These are phyloP conservation scores for Glycine tomentella DNA, from an alignment of 306 rosid species.

Conservation along the genomic window DNA sequence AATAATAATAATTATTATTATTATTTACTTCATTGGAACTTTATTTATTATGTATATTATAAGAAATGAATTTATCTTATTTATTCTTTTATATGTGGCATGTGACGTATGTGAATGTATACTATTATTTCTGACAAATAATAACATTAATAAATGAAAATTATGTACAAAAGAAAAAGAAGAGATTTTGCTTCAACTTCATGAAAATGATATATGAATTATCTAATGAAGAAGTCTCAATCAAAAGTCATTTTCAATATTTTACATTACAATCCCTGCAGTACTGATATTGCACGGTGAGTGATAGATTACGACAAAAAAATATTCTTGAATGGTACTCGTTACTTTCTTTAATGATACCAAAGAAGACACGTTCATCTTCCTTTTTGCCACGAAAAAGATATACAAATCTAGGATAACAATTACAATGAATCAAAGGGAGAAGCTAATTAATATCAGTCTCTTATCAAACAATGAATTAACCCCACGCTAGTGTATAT, in stretches of 20 bases:
- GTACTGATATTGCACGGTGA: background rate
- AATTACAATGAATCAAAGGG: constrained; percentile 13
- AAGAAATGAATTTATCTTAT: no score
- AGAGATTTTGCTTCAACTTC: background rate
- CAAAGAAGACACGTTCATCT: constrained; percentile 3
- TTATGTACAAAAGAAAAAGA: background rate
- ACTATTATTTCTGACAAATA: background rate
- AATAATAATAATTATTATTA: no score
- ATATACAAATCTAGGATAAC: background rate
- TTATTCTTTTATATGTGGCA: no score
- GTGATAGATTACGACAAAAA: constrained; percentile 24
- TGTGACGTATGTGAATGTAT: no score
- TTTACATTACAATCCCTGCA: background rate
- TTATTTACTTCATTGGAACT: no score
- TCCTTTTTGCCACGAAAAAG: background rate
- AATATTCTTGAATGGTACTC: background rate
- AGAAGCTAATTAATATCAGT: background rate
- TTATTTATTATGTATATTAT: no score
- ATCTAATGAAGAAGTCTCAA: background rate
- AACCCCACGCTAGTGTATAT: background rate
- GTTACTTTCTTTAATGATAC: constrained; percentile 19
- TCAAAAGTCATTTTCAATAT: background rate
- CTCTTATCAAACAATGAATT: background rate
- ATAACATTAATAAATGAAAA: background rate
- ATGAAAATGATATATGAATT: background rate